Evolutionary conservation across 495 filamentous ascomycete species (phyloP), one percentile per base, ranked within the genome.

Genomic region (Cetradonia linearis): DNA sequence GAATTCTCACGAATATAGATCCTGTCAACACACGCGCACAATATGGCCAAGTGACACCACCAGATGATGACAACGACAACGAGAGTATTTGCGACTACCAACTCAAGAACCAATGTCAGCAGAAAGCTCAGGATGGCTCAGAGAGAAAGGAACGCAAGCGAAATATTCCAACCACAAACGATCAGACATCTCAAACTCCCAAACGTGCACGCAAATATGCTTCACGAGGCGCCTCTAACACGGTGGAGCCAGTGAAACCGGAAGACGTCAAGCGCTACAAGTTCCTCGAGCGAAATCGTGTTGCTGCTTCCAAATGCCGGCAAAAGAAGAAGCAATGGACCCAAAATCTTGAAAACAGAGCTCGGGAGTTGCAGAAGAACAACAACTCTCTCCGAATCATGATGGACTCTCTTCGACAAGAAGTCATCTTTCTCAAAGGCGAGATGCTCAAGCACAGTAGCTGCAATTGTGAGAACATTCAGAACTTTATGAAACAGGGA

Each of bases 301-400:
- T 91, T 5, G 90, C 90, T 6, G 90, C 90, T 0, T 88, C 82
- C 71, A 95, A 94, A 65, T 94, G 89, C 68, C 82, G 90, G 3
- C 83, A 86, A 69, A 92, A 91, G 77, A 92, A 93, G 72, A 94
- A 92, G 68, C 81, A 84, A 63, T 85, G 82, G 70, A 83, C 84
- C 8, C 73, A 80, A 44, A 77, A 81, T 30, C 73, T 88, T 4
- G 82, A 87, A 62, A 63, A 50, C 4, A 67, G 65, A 2, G 71
- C 67, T 46, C 73, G 74, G 14, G 69, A 74, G 28, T 69, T 76
- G 36, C 64, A 68, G 28, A 64, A 63, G 33, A 61, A 67, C 38
- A 68, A 71, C 23, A 58, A 55, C 13, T 28, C 34, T 14, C 63
- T 72, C 16, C 55, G 57, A 27, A 33, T 58, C 25, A 64, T 68